Base-by-base conservation (phyloP, 352 stramenopile genomes). In the Pythium coloratum region DNA sequence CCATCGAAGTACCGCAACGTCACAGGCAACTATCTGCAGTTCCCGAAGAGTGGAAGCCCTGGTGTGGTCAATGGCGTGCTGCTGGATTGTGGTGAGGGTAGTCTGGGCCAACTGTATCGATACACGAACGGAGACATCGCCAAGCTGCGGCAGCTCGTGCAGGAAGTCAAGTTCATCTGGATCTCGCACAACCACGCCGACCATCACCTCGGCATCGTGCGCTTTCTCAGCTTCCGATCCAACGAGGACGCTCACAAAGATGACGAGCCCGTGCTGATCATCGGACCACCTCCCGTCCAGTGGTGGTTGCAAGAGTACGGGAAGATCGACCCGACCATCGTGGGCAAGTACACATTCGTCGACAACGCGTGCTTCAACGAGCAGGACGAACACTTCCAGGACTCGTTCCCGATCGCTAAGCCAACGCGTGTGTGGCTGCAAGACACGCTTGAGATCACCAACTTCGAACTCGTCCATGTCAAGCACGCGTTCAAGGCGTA, bases 1-100 rank as follows among this genome's bases (percentile, higher is more conserved):
- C 97, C 97, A 40, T 99, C 95, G 66, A 99, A 99, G 77, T 98
- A 99, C 72, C 90, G 97, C 61, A 99, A 99, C 79, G 97, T 99
- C 38, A 98, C 90, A 2, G 94, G 94, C 40, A 99, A 98, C 67
- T 97, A 97, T 66, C 49, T 99, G 16, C 75, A 90, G 69, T 61
- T 97, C 6, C 73, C 70, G 13, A 26, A 34, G 46, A 53, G n/a
- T 32, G 46, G 46, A 0, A 47, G 6, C 24, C 36, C 38, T 6
- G 51, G 30, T 2, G 28, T 38, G 18, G 79, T 71, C 69, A 71
- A 76, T 12, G 85, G 81, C 12, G 89, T 99, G 59, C 86, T 99
- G 59, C 72, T 99, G 20, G 97, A 99, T 76, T 94, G 89, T 38
- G 97, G 97, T n/a, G 97, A 99, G 90, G 97, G 97, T 34, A 98